Evolutionary conservation across 2,329 filamentous ascomycete species (phyloP), one percentile per base, ranked within the genome.

Genomic region (Exophiala sp.): DNA sequence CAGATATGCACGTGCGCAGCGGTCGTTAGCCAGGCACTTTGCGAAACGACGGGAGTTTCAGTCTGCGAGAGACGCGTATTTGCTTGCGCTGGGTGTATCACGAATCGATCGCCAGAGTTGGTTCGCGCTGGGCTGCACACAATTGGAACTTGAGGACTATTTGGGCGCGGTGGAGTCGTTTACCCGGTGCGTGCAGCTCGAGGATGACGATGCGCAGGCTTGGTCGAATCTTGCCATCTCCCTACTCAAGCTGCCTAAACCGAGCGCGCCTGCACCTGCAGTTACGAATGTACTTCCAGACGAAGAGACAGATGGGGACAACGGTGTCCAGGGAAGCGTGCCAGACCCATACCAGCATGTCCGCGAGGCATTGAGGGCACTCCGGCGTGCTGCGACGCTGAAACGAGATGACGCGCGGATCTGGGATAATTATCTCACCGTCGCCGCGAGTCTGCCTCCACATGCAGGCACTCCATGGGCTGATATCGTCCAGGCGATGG

Each of bases 181-280:
- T 69, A 84, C 85, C 7, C 81, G 91, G 18, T 87, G 87, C 7
- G 91, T 99, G 9, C 85, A 88, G 62, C 80, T 89, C 9, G 94
- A 96, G 44, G 91, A 95, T 21, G 85, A 87, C 48, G 91, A 96
- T 66, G 92, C 91, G 0, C 85, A 95, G 66, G 90, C 89, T 0
- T 99, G 94, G 90, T 95, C 88, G 65, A 99, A 99, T 66, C 79
- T 99, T 18, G 94, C 91, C 0, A 91, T 88, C 1, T 86, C 92
- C 0, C 79, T 97, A 1, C 82, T 91, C 81, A 70, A 78, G 74
- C 40, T 70, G 5, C 63, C 67, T 38, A 62, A 65, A 10, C 61
- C 69, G 36, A 3, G 71, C 73, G 47, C 57, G n/a, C n/a, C n/a
- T 67, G n/a, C 40, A 16, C 18, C 9, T 16, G 4, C n/a, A n/a